These are phyloP conservation scores for Phialocephala sp. DNA, from an alignment of 2,329 filamentous ascomycete genomes.

Conservation along the genomic window DNA sequence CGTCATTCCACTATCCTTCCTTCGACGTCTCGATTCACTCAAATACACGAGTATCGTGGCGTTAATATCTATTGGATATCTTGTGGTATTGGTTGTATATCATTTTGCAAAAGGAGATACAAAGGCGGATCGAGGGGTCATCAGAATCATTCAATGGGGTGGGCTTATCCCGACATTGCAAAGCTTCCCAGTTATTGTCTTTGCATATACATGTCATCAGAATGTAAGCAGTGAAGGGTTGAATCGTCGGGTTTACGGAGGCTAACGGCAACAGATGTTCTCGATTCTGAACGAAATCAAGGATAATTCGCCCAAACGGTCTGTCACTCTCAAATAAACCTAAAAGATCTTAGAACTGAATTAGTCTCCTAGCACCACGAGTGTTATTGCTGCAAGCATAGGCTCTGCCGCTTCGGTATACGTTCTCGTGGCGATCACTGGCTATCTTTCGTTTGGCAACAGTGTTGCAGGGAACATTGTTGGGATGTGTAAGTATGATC, in stretches of 20 bases:
- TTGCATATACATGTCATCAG: slow-evolving; percentile 99
- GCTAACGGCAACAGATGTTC: slow-evolving; percentile 75
- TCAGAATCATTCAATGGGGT: slow-evolving; percentile 79
- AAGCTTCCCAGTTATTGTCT: slow-evolving; percentile 92
- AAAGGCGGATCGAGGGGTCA: slow-evolving; percentile 72
- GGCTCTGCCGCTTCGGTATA: slow-evolving; percentile 89
- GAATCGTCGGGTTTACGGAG: background rate
- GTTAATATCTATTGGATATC: slow-evolving; percentile 89
- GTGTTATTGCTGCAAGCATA: slow-evolving; percentile 82
- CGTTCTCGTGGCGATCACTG: slow-evolving; percentile 89
- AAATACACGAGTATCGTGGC: slow-evolving; percentile 97
- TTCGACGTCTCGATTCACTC: slow-evolving; percentile 88
- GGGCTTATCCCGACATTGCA: slow-evolving; percentile 80
- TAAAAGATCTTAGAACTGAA: slow-evolving; percentile 18
- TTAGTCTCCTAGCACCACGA: slow-evolving; percentile 63
- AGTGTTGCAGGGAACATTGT: slow-evolving; percentile 91
- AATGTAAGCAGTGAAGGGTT: slow-evolving; percentile 65
- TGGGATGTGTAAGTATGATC: slow-evolving; percentile 74
- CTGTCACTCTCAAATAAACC: slow-evolving; percentile 17
- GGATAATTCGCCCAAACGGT: slow-evolving; percentile 73
- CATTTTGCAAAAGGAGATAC: slow-evolving; percentile 85
- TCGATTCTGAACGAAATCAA: slow-evolving; percentile 95
- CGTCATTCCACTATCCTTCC: slow-evolving; percentile 92
- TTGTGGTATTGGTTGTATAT: slow-evolving; percentile 91
- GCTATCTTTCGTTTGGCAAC: slow-evolving; percentile 94